Evolutionary conservation across 306 rosid species (phyloP).

Genomic region (Lathyrus tuberosus): DNA sequence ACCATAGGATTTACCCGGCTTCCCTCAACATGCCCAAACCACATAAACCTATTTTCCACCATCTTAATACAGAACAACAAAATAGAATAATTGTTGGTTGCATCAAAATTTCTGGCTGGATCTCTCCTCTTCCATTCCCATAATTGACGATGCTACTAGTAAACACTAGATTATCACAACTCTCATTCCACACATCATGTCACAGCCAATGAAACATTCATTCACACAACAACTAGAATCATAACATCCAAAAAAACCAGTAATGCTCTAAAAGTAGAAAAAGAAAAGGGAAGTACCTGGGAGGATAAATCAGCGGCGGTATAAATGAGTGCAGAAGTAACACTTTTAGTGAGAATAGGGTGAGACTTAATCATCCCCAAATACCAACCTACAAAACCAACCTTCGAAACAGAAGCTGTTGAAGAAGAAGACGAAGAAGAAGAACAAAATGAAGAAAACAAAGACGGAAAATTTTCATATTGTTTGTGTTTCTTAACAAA

Average conservation of each 20-base stretch:
- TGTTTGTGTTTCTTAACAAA: conserved; percentile 48
- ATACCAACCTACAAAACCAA: conserved; percentile 78
- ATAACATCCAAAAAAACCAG: neutral
- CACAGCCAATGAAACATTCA: conserved; percentile 20
- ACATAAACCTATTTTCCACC: too few species aligned
- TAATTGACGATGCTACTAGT: neutral
- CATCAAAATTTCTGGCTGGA: neutral
- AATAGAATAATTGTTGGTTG: neutral
- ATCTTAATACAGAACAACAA: neutral
- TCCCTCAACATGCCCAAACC: too few species aligned
- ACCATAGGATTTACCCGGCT: too few species aligned
- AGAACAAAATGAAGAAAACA: conserved; percentile 54
- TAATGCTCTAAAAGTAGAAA: neutral
- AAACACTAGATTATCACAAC: neutral
- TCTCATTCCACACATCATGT: conserved; percentile 24
- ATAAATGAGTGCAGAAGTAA: conserved; percentile 74
- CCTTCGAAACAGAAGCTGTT: conserved; percentile 43
- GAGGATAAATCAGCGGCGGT: conserved; percentile 83
- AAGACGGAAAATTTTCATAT: conserved; percentile 45
- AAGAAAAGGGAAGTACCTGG: conserved; percentile 52
- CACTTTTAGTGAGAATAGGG: conserved; percentile 76
- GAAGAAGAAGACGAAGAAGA: conserved; percentile 47
- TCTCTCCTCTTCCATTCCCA: conserved; percentile 19
- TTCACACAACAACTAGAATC: conserved; percentile 21
- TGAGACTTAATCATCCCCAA: conserved; percentile 66